Evolutionary conservation across 148 eudicot species (phyloP).

Genomic region (Vaccinium darrowii): DNA sequence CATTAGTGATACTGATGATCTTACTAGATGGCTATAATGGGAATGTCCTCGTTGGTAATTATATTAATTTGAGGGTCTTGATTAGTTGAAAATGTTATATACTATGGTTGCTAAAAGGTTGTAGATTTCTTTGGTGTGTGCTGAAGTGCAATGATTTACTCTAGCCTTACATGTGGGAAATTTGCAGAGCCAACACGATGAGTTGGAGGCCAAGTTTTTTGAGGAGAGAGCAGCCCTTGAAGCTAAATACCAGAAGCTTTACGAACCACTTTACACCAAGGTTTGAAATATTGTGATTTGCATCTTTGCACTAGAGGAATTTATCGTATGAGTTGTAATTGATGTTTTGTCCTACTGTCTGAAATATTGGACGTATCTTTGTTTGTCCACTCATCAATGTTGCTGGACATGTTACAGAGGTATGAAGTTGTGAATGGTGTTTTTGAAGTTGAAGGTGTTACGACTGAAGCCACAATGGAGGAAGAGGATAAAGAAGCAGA

Average conservation of each 20-base stretch:
- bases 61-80: not conserved
- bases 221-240: slow-evolving; percentile 93
- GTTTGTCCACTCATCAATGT: not conserved
- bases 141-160: not conserved
- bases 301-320: not conserved
- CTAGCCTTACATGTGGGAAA: not conserved
- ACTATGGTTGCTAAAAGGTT: not conserved
- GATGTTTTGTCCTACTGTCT: not conserved
- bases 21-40: not conserved
- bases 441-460: slow-evolving; percentile 70
- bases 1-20: not conserved
- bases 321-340: not conserved
- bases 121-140: not conserved
- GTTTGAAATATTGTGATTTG: slow-evolving; percentile 20
- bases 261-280: slow-evolving; percentile 76
- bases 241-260: slow-evolving; percentile 87
- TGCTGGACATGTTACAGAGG: slow-evolving; percentile 44
- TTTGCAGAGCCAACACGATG: slow-evolving; percentile 77
- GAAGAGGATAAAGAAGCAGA: slow-evolving; percentile 40
- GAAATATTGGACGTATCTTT: not conserved
- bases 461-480: slow-evolving; percentile 36
- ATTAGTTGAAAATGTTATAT: not conserved
- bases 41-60: too few relatives aligned
- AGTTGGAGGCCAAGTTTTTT: slow-evolving; percentile 78
- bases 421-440: slow-evolving; percentile 82